A percentile compares a stretch with the other conserved stretches of the same genome.
Evolutionary conservation across 495 filamentous ascomycete species (phyloP).

Genomic region (Hypoxylon fragiforme): DNA sequence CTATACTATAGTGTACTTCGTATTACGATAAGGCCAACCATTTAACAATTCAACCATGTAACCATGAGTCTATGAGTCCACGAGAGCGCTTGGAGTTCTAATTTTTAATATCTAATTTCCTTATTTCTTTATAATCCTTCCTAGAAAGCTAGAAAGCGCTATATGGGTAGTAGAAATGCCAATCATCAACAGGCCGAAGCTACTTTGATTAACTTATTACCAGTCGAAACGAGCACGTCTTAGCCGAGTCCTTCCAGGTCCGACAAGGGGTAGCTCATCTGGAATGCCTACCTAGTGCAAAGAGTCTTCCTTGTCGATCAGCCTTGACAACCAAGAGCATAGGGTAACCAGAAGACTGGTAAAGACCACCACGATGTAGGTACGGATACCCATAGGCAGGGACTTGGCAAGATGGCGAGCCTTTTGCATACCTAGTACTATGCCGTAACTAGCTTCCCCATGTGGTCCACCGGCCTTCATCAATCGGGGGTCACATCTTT

Average conservation of each 20-base stretch:
- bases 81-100: background rate
- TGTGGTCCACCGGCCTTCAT: slow-evolving; percentile 24
- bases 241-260: slow-evolving; percentile 12
- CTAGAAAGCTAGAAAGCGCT: slow-evolving; percentile 4
- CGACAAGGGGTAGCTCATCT: slow-evolving; percentile 19
- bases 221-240: slow-evolving; percentile 28
- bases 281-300: too few species aligned
- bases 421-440: too few species aligned
- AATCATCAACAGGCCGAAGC: slow-evolving; percentile 18
- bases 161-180: slow-evolving; percentile 5
- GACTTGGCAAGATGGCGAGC: slow-evolving; percentile 28
- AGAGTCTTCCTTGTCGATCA: background rate
- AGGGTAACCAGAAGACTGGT: background rate
- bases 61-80: too few species aligned
- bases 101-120: slow-evolving; percentile 14
- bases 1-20: too few species aligned
- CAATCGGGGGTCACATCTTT: slow-evolving; percentile 10
- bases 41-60: too few species aligned
- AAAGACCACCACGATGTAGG: too few species aligned
- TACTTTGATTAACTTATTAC: slow-evolving; percentile 21
- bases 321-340: slow-evolving; percentile 9
- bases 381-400: too few species aligned
- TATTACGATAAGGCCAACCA: too few species aligned
- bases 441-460: slow-evolving; percentile 36
- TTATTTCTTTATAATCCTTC: slow-evolving; percentile 11